Conservation (phyloP, 345 rosid species). For the Lumnitzera littorea region DNA sequence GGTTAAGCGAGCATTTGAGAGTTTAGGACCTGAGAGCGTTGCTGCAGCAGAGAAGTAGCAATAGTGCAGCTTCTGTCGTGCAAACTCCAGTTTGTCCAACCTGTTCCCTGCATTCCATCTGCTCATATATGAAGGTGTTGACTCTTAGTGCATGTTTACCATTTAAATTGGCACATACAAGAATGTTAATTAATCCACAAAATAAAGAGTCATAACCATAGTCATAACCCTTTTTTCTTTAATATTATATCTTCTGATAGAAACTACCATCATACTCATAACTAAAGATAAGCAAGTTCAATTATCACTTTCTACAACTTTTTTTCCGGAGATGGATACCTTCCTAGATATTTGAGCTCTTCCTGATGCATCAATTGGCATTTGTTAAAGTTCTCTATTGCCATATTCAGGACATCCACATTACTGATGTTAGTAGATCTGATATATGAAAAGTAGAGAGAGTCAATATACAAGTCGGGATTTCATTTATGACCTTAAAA, state of each 20-base stretch:
- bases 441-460: slow-evolving; percentile 13
- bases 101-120: slow-evolving; percentile 64
- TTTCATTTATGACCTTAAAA: not conserved
- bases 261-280: not conserved
- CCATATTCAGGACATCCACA: slow-evolving; percentile 51
- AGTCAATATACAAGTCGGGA: not conserved
- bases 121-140: slow-evolving; percentile 6
- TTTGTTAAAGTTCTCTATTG: slow-evolving; percentile 60
- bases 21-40: slow-evolving; percentile 46
- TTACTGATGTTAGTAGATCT: slow-evolving; percentile 34
- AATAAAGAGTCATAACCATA: too few relatives aligned
- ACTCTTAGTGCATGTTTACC: too few relatives aligned
- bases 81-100: slow-evolving; percentile 70
- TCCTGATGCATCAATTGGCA: slow-evolving; percentile 50
- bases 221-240: too few relatives aligned
- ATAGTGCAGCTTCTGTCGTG: slow-evolving; percentile 68
- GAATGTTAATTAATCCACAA: too few relatives aligned
- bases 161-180: too few relatives aligned
- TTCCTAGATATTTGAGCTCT: slow-evolving; percentile 60
- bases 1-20: slow-evolving; percentile 77
- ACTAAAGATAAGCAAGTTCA: not conserved
- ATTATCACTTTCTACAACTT: not conserved
- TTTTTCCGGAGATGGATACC: slow-evolving; percentile 24
- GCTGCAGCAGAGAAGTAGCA: slow-evolving; percentile 87
- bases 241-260: not conserved